Conservation (phyloP, 192 early-diverging fungal species). For the Coemansia sp. region DNA sequence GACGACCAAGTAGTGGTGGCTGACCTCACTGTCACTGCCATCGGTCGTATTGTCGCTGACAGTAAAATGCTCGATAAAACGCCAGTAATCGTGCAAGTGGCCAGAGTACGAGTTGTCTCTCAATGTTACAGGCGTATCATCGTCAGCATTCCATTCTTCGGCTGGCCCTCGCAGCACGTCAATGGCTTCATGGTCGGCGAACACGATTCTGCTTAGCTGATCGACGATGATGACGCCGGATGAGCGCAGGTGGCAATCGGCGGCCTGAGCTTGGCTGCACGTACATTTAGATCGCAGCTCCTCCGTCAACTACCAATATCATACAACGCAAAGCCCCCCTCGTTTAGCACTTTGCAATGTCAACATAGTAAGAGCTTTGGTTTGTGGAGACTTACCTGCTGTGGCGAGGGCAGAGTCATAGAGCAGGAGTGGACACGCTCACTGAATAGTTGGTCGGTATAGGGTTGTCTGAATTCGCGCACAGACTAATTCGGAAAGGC, state of each 20-base stretch:
- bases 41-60: constrained; percentile 12
- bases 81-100: constrained; percentile 30
- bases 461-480: constrained; percentile 8
- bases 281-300: constrained; percentile 32
- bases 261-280: constrained; percentile 25
- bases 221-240: constrained; percentile 44
- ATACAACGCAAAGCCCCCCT: not conserved
- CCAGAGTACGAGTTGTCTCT: constrained; percentile 32
- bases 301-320: not conserved
- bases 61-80: constrained; percentile 27
- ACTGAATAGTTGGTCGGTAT: not conserved
- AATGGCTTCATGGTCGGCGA: constrained; percentile 46
- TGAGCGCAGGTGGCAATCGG: constrained; percentile 50
- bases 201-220: constrained; percentile 23
- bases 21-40: constrained; percentile 4
- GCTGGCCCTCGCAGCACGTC: constrained; percentile 44
- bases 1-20: constrained; percentile 45
- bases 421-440: not conserved
- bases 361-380: not conserved
- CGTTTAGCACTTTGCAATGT: not conserved
- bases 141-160: constrained; percentile 37
- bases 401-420: constrained; percentile 7
- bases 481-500: constrained; percentile 2
- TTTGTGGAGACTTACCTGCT: not conserved
- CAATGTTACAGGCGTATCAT: constrained; percentile 10